Percentiles rank a stretch among this genome's conserved stretches.
phyloP scores from a whole-genome alignment of 805 yeast genomes.

The Wickerhamiella australiensis region DNA sequence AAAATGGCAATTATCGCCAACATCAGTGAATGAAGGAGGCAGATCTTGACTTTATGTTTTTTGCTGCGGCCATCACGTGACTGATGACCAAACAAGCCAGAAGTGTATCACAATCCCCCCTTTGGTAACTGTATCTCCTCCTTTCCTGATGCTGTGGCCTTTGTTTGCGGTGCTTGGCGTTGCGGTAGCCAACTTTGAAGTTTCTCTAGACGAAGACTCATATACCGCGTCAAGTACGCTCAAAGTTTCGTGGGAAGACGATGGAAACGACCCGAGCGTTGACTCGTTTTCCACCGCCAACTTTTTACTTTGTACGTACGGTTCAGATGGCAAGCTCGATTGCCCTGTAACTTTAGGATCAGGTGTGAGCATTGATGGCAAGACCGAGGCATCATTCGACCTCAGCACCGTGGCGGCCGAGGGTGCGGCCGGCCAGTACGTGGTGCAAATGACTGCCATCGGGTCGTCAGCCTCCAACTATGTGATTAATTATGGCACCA shows the following conservation, averaged over 20 bases:
- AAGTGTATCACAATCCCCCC: background rate
- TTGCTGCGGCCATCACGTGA: background rate
- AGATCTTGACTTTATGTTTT: no score
- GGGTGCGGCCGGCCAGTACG: constrained; percentile 58
- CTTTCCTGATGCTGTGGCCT: constrained; percentile 10
- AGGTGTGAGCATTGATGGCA: constrained; percentile 26
- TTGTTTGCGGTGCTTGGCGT: constrained; percentile 8
- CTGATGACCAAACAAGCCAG: background rate
- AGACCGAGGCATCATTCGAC: constrained; percentile 30
- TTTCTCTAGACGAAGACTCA: constrained; percentile 14
- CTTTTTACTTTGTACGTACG: constrained; percentile 59
- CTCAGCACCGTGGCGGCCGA: constrained; percentile 32
- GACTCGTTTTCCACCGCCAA: constrained; percentile 35
- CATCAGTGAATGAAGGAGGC: no score
- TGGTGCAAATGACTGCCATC: constrained; percentile 52
- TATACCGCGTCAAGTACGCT: constrained; percentile 22
- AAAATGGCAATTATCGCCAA: no score
- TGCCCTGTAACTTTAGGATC: constrained; percentile 25
- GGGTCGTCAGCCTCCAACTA: constrained; percentile 49
- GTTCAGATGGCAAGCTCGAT: constrained; percentile 36
- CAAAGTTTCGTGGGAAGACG: constrained; percentile 46
- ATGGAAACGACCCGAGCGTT: constrained; percentile 39
- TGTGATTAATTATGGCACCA: constrained; percentile 15
- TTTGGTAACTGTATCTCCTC: background rate
- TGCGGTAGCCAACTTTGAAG: constrained; percentile 18